A percentile compares a stretch with the other conserved stretches of the same genome.
These are phyloP conservation scores for Carallia pectinifolia DNA, from an alignment of 345 rosid genomes.

Conservation along the genomic window DNA sequence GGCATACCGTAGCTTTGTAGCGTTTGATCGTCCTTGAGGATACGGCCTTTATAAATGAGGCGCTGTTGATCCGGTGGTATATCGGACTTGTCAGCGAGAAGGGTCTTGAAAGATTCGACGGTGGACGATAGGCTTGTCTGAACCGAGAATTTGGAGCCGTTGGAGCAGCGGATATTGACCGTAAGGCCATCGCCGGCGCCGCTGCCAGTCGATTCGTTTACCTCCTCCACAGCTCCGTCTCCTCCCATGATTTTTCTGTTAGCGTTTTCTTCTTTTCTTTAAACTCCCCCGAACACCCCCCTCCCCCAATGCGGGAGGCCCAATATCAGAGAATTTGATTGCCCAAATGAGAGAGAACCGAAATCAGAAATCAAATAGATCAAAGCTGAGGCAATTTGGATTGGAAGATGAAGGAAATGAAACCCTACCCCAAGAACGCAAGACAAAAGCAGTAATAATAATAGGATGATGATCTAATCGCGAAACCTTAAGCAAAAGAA, in stretches of 20 bases:
- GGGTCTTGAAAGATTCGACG: constrained; percentile 49
- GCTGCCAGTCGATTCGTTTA: constrained; percentile 12
- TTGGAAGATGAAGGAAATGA: no score
- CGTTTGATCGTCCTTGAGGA: constrained; percentile 76
- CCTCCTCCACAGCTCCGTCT: constrained; percentile 22
- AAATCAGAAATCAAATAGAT: no score
- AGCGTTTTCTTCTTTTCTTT: no score
- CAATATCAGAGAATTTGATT: no score
- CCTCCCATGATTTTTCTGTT: constrained; percentile 14
- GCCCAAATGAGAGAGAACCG: no score
- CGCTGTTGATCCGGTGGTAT: constrained; percentile 64
- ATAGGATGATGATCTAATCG: no score
- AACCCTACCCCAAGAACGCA: no score
- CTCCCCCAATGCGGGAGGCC: not conserved
- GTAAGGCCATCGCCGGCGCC: constrained; percentile 36
- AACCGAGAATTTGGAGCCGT: constrained; percentile 56
- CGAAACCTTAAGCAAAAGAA: no score
- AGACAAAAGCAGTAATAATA: no score
- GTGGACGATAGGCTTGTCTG: constrained; percentile 42
- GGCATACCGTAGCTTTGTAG: constrained; percentile 55
- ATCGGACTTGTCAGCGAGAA: constrained; percentile 50
- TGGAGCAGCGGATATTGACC: constrained; percentile 58
- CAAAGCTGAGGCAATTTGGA: no score
- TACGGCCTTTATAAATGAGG: constrained; percentile 73
- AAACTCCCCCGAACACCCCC: no score